Percentiles rank a stretch among this genome's conserved stretches.
Evolutionary conservation across 352 stramenopile genomes (phyloP).

Genomic region (Pythium graminicola): DNA sequence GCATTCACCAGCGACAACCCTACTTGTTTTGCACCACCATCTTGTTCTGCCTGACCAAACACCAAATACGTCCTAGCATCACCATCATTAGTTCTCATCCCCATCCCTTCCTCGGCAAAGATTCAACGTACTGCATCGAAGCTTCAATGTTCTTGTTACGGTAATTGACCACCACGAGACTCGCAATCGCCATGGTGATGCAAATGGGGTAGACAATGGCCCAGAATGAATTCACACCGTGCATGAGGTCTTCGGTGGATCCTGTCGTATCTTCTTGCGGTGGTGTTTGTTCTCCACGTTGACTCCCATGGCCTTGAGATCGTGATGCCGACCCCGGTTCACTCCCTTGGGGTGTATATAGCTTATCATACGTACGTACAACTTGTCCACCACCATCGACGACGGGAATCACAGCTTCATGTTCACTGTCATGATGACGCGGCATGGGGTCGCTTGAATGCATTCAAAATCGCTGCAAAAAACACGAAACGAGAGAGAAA

Average conservation of each 20-base stretch:
- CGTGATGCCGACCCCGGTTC: constrained; percentile 12
- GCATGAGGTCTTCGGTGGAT: constrained; percentile 66
- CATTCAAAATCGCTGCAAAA: constrained; percentile 5
- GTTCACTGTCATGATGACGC: constrained; percentile 8
- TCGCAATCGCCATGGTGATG: constrained; percentile 76
- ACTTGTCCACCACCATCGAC: constrained; percentile 24
- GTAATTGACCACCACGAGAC: constrained; percentile 81
- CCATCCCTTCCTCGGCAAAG: background rate
- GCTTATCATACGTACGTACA: constrained; percentile 47
- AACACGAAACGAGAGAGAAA: background rate
- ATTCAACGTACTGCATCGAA: constrained; percentile 69
- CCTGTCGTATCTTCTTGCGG: constrained; percentile 24
- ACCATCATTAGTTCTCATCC: background rate
- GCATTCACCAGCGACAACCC: constrained; percentile 82
- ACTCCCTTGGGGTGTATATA: constrained; percentile 38
- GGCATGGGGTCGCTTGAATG: constrained; percentile 1
- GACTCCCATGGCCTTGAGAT: background rate
- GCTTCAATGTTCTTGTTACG: constrained; percentile 64
- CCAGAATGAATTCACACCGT: constrained; percentile 86
- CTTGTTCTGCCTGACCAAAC: constrained; percentile 55
- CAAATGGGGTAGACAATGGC: constrained; percentile 76
- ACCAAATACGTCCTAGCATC: constrained; percentile 60
- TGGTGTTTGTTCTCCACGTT: background rate
- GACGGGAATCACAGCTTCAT: constrained; percentile 27
- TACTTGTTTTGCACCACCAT: constrained; percentile 30